These are phyloP conservation scores for Penicillium sp. DNA, from an alignment of 2,329 filamentous ascomycete species.

Conservation along the genomic window DNA sequence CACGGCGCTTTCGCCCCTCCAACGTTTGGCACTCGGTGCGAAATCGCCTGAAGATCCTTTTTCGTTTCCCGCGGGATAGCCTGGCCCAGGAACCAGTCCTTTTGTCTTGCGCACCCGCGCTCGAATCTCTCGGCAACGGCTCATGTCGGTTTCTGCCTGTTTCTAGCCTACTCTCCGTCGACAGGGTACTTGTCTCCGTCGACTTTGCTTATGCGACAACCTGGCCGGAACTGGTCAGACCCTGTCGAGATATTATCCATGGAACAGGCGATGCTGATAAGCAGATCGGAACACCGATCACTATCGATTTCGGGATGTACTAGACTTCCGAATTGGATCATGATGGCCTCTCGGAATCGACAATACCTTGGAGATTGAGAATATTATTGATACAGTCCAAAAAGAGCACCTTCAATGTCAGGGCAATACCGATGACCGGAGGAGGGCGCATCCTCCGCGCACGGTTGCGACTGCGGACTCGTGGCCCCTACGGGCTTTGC, in stretches of 20 bases:
- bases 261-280: not conserved
- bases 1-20: slow-evolving; percentile 10
- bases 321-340: not conserved
- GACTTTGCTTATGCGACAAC: slow-evolving; percentile 4
- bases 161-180: not conserved
- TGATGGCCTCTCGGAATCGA: not conserved
- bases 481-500: not conserved
- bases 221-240: not conserved
- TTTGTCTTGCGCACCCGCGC: not conserved
- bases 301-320: not conserved
- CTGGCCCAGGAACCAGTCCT: slow-evolving; percentile 4
- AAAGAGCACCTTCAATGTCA: not conserved
- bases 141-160: not conserved
- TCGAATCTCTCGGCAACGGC: not conserved
- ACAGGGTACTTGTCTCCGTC: too few relatives aligned
- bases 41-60: slow-evolving; percentile 14
- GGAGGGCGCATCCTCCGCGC: not conserved
- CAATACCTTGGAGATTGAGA: not conserved
- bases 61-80: slow-evolving; percentile 15
- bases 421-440: not conserved
- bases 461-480: too few relatives aligned
- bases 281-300: slow-evolving; percentile 1
- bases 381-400: not conserved
- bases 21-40: slow-evolving; percentile 7
- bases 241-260: not conserved